These are phyloP conservation scores for Endocalyx cinctus DNA, from an alignment of 2,329 filamentous ascomycete genomes.

Conservation along the genomic window DNA sequence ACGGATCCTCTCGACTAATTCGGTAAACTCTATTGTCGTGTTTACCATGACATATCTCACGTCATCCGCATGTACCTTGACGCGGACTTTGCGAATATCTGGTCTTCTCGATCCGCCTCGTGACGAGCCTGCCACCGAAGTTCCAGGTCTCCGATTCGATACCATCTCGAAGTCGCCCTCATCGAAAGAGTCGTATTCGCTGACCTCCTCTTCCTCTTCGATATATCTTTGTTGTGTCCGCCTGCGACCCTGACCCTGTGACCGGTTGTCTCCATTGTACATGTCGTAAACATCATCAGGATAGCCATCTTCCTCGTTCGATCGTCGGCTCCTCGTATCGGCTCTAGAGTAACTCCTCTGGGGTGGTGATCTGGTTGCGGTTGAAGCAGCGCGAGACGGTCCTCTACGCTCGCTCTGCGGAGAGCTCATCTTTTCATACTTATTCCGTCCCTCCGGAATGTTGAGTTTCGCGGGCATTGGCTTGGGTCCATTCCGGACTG, in stretches of 20 bases:
- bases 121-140: slow-evolving; percentile 43
- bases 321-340: slow-evolving; percentile 28
- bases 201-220: slow-evolving; percentile 75
- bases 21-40: slow-evolving; percentile 65
- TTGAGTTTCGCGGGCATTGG: slow-evolving; percentile 60
- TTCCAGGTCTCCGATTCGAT: slow-evolving; percentile 43
- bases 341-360: slow-evolving; percentile 40
- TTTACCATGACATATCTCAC: slow-evolving; percentile 89
- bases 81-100: slow-evolving; percentile 72
- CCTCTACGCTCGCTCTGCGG: slow-evolving; percentile 37
- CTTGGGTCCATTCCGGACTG: slow-evolving; percentile 58
- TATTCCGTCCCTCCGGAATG: slow-evolving; percentile 53
- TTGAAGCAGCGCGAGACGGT: slow-evolving; percentile 35
- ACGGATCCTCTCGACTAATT: slow-evolving; percentile 73
- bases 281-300: slow-evolving; percentile 67
- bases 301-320: slow-evolving; percentile 60
- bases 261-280: slow-evolving; percentile 42
- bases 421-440: slow-evolving; percentile 48
- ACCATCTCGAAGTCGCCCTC: slow-evolving; percentile 80
- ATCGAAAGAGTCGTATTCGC: slow-evolving; percentile 69
- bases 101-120: slow-evolving; percentile 55
- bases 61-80: slow-evolving; percentile 90
- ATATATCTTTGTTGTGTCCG: slow-evolving; percentile 58
- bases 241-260: slow-evolving; percentile 34
- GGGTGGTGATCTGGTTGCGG: slow-evolving; percentile 42